These are phyloP conservation scores for Geum urbanum DNA, from an alignment of 306 rosid species.

Conservation along the genomic window DNA sequence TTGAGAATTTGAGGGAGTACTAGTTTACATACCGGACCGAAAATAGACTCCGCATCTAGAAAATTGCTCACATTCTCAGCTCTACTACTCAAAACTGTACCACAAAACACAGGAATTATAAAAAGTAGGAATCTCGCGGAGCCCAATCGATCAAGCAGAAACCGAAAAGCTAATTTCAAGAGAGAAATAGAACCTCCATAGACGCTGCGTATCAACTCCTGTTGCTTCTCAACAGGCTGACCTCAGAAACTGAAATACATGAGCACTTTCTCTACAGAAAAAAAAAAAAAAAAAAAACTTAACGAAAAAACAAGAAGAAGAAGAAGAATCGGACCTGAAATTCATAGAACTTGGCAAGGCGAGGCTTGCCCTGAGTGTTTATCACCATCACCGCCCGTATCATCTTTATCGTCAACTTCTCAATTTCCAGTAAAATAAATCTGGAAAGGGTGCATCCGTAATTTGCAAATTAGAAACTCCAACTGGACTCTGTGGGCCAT, in stretches of 20 bases:
- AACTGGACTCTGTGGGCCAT: not conserved
- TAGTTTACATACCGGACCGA: constrained; percentile 55
- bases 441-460: not conserved
- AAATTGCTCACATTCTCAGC: constrained; percentile 90
- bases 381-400: constrained; percentile 79
- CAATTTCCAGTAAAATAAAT: not conserved
- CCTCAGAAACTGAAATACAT: constrained; percentile 26
- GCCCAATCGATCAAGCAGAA: not conserved
- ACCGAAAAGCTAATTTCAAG: not conserved
- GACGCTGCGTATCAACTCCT: constrained; percentile 77
- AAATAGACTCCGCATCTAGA: constrained; percentile 73
- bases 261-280: constrained; percentile 6
- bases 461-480: not conserved
- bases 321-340: constrained; percentile 44
- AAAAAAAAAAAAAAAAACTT: not conserved
- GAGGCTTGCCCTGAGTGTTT: constrained; percentile 92
- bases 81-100: constrained; percentile 73
- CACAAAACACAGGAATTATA: not conserved
- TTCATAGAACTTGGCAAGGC: constrained; percentile 84
- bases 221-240: constrained; percentile 86
- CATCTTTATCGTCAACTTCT: constrained; percentile 35
- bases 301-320: not conserved
- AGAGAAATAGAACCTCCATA: constrained; percentile 57
- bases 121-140: not conserved
- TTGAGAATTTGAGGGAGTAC: not conserved